Conservation (phyloP, 2,329 filamentous ascomycete species). For the Exophiala bonariae region DNA sequence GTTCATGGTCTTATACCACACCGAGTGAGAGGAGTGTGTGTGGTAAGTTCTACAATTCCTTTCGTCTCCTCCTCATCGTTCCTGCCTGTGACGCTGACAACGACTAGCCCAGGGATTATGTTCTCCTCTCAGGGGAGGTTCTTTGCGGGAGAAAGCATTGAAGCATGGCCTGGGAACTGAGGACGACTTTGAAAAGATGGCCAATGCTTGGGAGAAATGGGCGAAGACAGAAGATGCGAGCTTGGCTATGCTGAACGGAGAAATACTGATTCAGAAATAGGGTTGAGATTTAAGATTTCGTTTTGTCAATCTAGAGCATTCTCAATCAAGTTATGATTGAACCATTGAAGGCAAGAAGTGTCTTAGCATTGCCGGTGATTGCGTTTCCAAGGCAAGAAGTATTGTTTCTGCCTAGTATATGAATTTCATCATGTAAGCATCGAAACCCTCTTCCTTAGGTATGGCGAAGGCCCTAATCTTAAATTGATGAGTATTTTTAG, state of each 20-base stretch:
- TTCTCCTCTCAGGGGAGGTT: conserved; percentile 25
- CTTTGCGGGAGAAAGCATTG: conserved; percentile 28
- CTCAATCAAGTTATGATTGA: no score
- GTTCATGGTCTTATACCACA: conserved; percentile 32
- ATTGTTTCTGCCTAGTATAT: no score
- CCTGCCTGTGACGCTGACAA: no score
- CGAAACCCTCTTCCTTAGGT: no score
- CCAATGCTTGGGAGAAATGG: conserved; percentile 35
- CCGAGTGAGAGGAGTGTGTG: conserved; percentile 32
- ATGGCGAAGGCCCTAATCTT: no score
- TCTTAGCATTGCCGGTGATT: no score
- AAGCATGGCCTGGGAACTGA: conserved; percentile 24
- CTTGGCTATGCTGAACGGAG: conserved; percentile 38
- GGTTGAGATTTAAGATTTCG: conserved; percentile 2
- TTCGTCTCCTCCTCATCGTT: conserved; percentile 27
- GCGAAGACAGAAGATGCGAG: conserved; percentile 40
- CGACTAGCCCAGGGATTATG: conserved; percentile 12
- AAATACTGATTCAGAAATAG: conserved; percentile 44
- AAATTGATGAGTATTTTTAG: no score
- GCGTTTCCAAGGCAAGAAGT: no score
- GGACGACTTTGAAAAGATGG: conserved; percentile 37
- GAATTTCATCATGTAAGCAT: no score
- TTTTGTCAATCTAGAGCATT: no score
- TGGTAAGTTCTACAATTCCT: conserved; percentile 28
- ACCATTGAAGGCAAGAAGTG: no score